A percentile compares a stretch with the other conserved stretches of the same genome.
Evolutionary conservation across 345 rosid genomes (phyloP).

Genomic region (Citrus medica): DNA sequence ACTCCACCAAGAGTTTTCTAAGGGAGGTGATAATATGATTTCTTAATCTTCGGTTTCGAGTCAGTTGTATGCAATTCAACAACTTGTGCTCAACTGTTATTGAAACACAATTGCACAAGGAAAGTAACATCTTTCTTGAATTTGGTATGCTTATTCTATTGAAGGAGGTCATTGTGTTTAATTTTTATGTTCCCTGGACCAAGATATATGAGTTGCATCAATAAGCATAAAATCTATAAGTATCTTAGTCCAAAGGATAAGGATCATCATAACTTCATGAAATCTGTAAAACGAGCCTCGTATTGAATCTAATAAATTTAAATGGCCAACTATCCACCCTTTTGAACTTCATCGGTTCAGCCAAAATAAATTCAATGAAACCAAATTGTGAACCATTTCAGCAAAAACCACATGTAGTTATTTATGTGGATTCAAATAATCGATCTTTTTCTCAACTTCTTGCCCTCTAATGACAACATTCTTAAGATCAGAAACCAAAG

Average conservation of each 20-base stretch:
- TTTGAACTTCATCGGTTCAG: not conserved
- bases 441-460: not conserved
- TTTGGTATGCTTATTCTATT: not conserved
- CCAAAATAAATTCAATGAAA: not conserved
- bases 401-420: not conserved
- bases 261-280: not conserved
- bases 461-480: not conserved
- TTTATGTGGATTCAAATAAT: not conserved
- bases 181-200: not conserved
- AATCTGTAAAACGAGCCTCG: not conserved
- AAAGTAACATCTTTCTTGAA: not conserved
- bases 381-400: not conserved
- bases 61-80: not conserved
- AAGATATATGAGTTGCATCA: not conserved
- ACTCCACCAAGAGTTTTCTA: not conserved
- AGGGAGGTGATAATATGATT: not conserved
- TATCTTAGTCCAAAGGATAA: not conserved
- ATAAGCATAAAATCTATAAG: not conserved
- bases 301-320: not conserved
- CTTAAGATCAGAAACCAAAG: not conserved
- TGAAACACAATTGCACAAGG: not conserved
- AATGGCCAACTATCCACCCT: not conserved
- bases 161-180: not conserved
- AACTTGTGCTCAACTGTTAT: not conserved
- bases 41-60: not conserved